Evolutionary conservation across 2,329 filamentous ascomycete species (phyloP).

Genomic region (Colletotrichum sp.): DNA sequence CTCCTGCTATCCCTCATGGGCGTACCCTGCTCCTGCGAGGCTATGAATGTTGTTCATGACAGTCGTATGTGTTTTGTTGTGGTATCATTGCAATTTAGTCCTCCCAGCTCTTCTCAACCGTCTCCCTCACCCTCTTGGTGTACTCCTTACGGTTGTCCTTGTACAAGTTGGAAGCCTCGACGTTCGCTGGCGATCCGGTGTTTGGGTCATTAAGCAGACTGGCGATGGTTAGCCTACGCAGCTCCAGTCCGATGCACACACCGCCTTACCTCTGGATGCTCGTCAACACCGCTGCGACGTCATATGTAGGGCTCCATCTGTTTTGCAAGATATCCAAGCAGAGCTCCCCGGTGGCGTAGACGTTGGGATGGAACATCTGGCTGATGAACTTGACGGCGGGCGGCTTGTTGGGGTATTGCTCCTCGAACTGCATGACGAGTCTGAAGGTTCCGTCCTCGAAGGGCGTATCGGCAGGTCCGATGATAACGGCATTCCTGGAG

Average conservation of each 20-base stretch:
- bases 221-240: neutral
- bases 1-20: neutral
- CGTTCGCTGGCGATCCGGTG: conserved; percentile 96
- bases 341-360: conserved; percentile 95
- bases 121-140: conserved; percentile 91
- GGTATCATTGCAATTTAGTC: conserved; percentile 58
- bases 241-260: neutral
- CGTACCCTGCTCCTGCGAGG: neutral
- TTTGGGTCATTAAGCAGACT: conserved; percentile 98
- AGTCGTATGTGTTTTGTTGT: conserved; percentile 11
- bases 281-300: conserved; percentile 94
- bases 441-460: conserved; percentile 98
- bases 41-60: conserved; percentile 7
- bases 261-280: conserved; percentile 86
- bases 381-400: conserved; percentile 98
- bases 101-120: conserved; percentile 99
- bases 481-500: conserved; percentile 94
- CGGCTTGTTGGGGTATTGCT: conserved; percentile 98
- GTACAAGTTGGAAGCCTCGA: conserved; percentile 97
- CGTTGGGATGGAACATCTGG: conserved; percentile 99
- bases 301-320: conserved; percentile 97
- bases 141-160: conserved; percentile 98
- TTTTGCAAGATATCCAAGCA: conserved; percentile 98
- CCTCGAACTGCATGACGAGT: conserved; percentile 98
- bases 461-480: conserved; percentile 93